These are phyloP conservation scores for Neopestalotiopsis sp. DNA, from an alignment of 2,329 filamentous ascomycete genomes.

Conservation along the genomic window DNA sequence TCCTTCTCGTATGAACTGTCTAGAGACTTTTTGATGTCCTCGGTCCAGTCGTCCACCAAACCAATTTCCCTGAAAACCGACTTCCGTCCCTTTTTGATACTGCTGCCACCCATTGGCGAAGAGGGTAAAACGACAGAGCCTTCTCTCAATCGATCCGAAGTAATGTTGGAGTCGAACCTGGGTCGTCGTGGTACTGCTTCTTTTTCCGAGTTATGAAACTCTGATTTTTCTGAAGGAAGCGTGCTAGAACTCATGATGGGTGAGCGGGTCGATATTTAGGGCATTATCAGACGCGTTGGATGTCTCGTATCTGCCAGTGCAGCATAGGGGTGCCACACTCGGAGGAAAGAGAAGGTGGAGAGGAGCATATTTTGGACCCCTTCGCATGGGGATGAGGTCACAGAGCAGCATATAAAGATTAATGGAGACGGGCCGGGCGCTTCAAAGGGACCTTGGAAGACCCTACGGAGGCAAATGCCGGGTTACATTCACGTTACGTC, in stretches of 20 bases:
- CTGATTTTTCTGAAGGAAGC: slow-evolving; percentile 26
- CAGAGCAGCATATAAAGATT: slow-evolving; percentile 16
- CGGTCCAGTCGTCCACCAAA: slow-evolving; percentile 37
- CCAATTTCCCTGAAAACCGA: slow-evolving; percentile 61
- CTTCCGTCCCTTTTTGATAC: slow-evolving; percentile 54
- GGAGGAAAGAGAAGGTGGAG: slow-evolving; percentile 14
- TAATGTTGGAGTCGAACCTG: slow-evolving; percentile 55
- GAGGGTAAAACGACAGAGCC: slow-evolving; percentile 35
- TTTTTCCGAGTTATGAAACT: slow-evolving; percentile 22
- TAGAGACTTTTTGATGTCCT: slow-evolving; percentile 19
- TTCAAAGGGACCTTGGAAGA: neutral
- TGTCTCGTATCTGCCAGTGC: neutral
- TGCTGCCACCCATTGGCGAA: slow-evolving; percentile 33
- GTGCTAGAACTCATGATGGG: slow-evolving; percentile 29
- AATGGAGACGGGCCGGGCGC: neutral
- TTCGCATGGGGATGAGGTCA: slow-evolving; percentile 17
- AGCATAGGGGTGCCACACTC: slow-evolving; percentile 16
- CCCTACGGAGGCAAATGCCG: slow-evolving; percentile 10
- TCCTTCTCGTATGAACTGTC: slow-evolving; percentile 34
- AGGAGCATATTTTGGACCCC: slow-evolving; percentile 7
- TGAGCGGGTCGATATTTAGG: slow-evolving; percentile 11
- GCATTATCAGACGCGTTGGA: slow-evolving; percentile 6
- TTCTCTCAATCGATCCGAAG: slow-evolving; percentile 58
- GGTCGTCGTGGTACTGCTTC: slow-evolving; percentile 41
- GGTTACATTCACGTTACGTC: slow-evolving; percentile 7